These are phyloP conservation scores for Cornus kousa DNA, from an alignment of 148 eudicot genomes.

Conservation along the genomic window DNA sequence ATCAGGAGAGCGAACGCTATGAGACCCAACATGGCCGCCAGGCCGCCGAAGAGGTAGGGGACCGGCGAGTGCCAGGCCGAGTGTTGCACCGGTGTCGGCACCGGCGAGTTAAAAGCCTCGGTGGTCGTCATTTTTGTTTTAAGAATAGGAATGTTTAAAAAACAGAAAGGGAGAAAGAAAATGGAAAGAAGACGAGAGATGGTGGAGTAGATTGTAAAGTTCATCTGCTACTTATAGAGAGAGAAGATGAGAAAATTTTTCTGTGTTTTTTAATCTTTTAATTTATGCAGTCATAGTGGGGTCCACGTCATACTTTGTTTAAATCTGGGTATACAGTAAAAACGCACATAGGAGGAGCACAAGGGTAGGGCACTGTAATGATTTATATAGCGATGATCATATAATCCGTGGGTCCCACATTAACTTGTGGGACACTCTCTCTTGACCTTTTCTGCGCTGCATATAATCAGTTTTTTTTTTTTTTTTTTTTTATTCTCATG, in stretches of 20 bases:
- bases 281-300: slow-evolving; percentile 32
- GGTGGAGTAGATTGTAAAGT: slow-evolving; percentile 10
- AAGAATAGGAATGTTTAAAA: slow-evolving; percentile 30
- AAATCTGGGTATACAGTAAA: neutral
- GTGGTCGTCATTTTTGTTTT: neutral
- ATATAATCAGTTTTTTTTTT: too few species aligned
- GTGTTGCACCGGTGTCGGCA: slow-evolving; percentile 11
- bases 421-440: too few species aligned
- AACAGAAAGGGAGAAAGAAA: slow-evolving; percentile 13
- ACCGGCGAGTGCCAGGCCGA: slow-evolving; percentile 88
- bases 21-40: slow-evolving; percentile 79
- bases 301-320: slow-evolving; percentile 1
- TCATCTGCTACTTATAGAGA: slow-evolving; percentile 25
- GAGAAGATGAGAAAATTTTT: neutral
- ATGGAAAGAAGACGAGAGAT: neutral
- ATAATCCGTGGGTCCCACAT: too few species aligned
- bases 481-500: too few species aligned
- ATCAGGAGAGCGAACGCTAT: slow-evolving; percentile 81
- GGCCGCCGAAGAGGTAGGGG: slow-evolving; percentile 77
- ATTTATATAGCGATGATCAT: neutral
- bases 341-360: slow-evolving; percentile 13
- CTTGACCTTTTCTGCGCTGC: too few species aligned
- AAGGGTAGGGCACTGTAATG: neutral
- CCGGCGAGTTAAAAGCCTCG: slow-evolving; percentile 11
- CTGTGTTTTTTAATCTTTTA: too few species aligned